These are phyloP conservation scores for Periconia macrospinosa DNA, from an alignment of 2,329 filamentous ascomycete species.

Conservation along the genomic window DNA sequence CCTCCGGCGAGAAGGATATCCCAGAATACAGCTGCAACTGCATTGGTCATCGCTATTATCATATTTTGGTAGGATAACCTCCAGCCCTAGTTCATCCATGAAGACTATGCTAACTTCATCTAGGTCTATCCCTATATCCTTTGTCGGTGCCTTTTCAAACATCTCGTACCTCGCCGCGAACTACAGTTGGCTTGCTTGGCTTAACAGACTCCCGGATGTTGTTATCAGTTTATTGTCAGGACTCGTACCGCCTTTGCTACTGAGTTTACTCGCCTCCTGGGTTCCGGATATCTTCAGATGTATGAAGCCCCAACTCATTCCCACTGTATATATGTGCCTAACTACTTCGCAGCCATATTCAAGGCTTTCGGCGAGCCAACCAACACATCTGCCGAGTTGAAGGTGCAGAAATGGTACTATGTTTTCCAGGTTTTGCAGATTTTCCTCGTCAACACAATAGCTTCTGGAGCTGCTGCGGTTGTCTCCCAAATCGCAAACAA, in stretches of 20 bases:
- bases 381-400: conserved; percentile 77
- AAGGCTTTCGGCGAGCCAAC: conserved; percentile 81
- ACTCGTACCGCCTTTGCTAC: conserved; percentile 75
- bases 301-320: conserved; percentile 44
- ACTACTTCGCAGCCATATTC: conserved; percentile 64
- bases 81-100: neutral
- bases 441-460: conserved; percentile 82
- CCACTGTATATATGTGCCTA: conserved; percentile 2
- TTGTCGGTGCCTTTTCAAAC: conserved; percentile 86
- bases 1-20: conserved; percentile 80
- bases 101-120: conserved; percentile 65
- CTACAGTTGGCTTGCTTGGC: conserved; percentile 72
- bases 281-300: conserved; percentile 81
- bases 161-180: conserved; percentile 67
- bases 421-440: conserved; percentile 88
- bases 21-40: conserved; percentile 71
- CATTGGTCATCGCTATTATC: conserved; percentile 75
- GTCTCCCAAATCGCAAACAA: conserved; percentile 64
- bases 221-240: conserved; percentile 84
- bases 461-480: conserved; percentile 76
- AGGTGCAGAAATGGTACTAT: conserved; percentile 90
- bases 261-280: conserved; percentile 83
- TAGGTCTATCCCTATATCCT: conserved; percentile 76
- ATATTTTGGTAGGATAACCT: conserved; percentile 69
- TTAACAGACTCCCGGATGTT: conserved; percentile 68